These are phyloP conservation scores for Periconia digitata DNA, from an alignment of 2,329 filamentous ascomycete genomes.

Conservation along the genomic window DNA sequence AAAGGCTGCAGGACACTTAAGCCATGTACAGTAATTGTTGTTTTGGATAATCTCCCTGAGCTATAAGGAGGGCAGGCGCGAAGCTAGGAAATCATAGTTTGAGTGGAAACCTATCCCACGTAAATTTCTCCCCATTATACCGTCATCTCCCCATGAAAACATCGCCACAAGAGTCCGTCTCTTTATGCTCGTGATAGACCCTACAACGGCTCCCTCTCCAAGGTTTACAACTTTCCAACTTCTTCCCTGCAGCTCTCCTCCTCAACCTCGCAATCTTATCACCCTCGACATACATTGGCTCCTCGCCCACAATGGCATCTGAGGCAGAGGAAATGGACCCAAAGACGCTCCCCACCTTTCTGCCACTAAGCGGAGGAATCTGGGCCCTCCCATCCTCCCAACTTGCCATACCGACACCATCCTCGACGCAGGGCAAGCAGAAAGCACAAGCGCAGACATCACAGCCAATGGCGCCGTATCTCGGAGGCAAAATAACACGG, in stretches of 20 bases:
- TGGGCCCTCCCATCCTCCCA: constrained; percentile 24
- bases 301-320: constrained; percentile 22
- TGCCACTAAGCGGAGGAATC: background rate
- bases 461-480: constrained; percentile 42
- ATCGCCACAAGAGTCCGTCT: constrained; percentile 39
- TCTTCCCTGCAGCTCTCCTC: constrained; percentile 27
- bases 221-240: constrained; percentile 41
- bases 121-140: constrained; percentile 1
- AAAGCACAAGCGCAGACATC: constrained; percentile 46
- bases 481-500: constrained; percentile 43
- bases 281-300: constrained; percentile 23
- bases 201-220: constrained; percentile 39
- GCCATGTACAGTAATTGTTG: constrained; percentile 29
- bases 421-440: constrained; percentile 43
- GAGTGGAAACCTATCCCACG: no score
- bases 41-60: background rate
- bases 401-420: constrained; percentile 20
- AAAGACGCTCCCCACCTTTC: background rate
- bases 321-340: background rate
- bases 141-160: constrained; percentile 31
- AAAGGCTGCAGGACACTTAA: constrained; percentile 14
- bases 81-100: background rate
- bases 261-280: constrained; percentile 17
- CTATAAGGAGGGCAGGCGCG: background rate
- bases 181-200: constrained; percentile 42